phyloP scores from a whole-genome alignment of 2,329 filamentous ascomycete genomes.

The Xylariaceae sp. region DNA sequence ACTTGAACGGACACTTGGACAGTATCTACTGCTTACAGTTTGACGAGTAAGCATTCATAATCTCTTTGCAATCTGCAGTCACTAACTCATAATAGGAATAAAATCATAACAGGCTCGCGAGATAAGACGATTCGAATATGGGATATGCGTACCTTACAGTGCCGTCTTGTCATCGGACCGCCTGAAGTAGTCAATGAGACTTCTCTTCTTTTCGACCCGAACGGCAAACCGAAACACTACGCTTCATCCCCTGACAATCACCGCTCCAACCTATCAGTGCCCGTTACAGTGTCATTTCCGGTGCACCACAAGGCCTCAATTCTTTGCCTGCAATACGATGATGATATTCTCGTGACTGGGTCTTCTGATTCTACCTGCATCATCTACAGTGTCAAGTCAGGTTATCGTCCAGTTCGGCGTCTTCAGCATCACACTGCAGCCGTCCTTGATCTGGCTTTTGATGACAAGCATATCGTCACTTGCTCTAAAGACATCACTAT shows the following conservation, averaged over 20 bases:
- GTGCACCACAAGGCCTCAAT: conserved; percentile 89
- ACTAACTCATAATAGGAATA: conserved; percentile 67
- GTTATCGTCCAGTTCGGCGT: conserved; percentile 80
- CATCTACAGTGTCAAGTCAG: conserved; percentile 81
- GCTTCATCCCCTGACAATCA: conserved; percentile 61
- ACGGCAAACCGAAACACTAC: conserved; percentile 60
- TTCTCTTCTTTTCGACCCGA: conserved; percentile 58
- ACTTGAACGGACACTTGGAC: conserved; percentile 91
- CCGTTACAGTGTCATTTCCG: conserved; percentile 62
- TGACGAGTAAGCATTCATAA: conserved; percentile 73
- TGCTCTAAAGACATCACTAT: conserved; percentile 96
- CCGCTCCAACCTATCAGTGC: conserved; percentile 54
- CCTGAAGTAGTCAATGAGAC: conserved; percentile 65
- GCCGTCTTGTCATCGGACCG: conserved; percentile 85
- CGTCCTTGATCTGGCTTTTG: conserved; percentile 92
- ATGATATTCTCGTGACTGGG: conserved; percentile 90
- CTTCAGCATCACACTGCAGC: conserved; percentile 83
- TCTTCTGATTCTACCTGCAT: conserved; percentile 93
- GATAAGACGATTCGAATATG: conserved; percentile 96
- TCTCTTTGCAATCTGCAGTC: neutral
- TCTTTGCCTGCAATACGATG: conserved; percentile 92
- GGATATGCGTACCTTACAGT: conserved; percentile 90
- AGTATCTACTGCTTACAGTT: conserved; percentile 99
- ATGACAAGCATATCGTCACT: conserved; percentile 90
- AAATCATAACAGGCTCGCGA: conserved; percentile 95